Base-by-base conservation (phyloP, 345 rosid genomes). In the Hibiscus mutabilis region DNA sequence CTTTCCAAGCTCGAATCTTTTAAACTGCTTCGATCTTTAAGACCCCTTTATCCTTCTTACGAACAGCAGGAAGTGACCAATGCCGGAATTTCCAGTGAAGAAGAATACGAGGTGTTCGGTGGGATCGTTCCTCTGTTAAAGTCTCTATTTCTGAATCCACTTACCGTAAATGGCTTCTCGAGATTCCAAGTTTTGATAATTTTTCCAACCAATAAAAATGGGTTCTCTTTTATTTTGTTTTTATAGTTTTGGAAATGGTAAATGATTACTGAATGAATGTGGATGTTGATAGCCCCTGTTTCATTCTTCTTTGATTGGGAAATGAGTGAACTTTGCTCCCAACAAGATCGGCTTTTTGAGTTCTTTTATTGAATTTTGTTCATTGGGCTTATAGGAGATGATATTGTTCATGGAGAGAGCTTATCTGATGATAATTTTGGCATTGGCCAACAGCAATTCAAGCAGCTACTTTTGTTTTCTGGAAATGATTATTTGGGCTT, bases 401-500 rank as follows among this genome's bases (percentile, higher is more conserved):
- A 91, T 75, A 75, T 75, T 75, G 53, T 49, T 3, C 49, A 59
- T 60, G 69, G 66, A 67, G 78, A 81, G 75, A 86, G 81, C 53
- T 70, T 71, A 22, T 67, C 10, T 46, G n/a, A n/a, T n/a, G n/a
- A n/a, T n/a, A n/a, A n/a, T n/a, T n/a, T n/a, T n/a, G n/a, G n/a
- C n/a, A n/a, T n/a, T n/a, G 4, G 6, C 52, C 29, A 68, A 35
- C 66, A 40, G 60, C 22, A 78, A 60, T 82, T 78, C 80, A 90
- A 83, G 86, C 90, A 86, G 76, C 85, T 94, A 4, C 86, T 90
- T 69, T 70, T 92, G 57, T 94, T 94, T 82, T 94, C 99, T 74
- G 92, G 97, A 68, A 94, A 92, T 85, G 99, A 94, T 83, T 94
- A 94, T 74, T 83, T 94, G 85, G 97, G 97, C 13, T 82, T 94